phyloP scores from a whole-genome alignment of 2,329 filamentous ascomycete genomes.

The Scedosporium dehoogii region DNA sequence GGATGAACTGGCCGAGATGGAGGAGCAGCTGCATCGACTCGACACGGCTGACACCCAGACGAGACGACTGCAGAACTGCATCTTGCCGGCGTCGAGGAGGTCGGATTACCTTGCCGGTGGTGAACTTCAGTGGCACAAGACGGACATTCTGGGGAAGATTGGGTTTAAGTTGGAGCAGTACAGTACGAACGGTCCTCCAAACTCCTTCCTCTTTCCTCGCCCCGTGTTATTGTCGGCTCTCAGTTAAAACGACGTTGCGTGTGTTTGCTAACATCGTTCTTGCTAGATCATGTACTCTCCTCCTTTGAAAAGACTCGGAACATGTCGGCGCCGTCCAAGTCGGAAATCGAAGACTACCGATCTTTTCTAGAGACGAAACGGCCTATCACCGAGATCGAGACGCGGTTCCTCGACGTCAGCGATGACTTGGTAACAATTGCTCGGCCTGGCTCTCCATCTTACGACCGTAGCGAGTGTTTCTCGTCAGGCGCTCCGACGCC shows the following conservation, averaged over 20 bases:
- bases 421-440: conserved; percentile 43
- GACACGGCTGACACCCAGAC: conserved; percentile 49
- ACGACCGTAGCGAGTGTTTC: conserved; percentile 1
- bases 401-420: conserved; percentile 44
- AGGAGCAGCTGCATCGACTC: conserved; percentile 62
- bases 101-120: conserved; percentile 42
- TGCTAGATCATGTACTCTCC: conserved; percentile 45
- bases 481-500: conserved; percentile 15
- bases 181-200: conserved; percentile 33
- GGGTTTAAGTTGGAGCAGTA: conserved; percentile 59
- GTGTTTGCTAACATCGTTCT: not conserved
- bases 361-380: conserved; percentile 43
- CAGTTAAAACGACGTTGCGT: conserved; percentile 6
- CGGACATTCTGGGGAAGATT: conserved; percentile 50
- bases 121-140: conserved; percentile 50
- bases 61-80: conserved; percentile 28
- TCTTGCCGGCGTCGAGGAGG: conserved; percentile 50
- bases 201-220: not conserved
- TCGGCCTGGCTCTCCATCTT: conserved; percentile 4
- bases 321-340: conserved; percentile 34
- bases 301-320: conserved; percentile 45
- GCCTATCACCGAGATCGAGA: conserved; percentile 49
- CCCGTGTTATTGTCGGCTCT: not conserved
- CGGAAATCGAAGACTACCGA: conserved; percentile 41
- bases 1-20: conserved; percentile 72